Evolutionary conservation across 1,139 yeast species (phyloP), one percentile per base, ranked within the genome.

Genomic region (Pneumocystis wakefieldiae): DNA sequence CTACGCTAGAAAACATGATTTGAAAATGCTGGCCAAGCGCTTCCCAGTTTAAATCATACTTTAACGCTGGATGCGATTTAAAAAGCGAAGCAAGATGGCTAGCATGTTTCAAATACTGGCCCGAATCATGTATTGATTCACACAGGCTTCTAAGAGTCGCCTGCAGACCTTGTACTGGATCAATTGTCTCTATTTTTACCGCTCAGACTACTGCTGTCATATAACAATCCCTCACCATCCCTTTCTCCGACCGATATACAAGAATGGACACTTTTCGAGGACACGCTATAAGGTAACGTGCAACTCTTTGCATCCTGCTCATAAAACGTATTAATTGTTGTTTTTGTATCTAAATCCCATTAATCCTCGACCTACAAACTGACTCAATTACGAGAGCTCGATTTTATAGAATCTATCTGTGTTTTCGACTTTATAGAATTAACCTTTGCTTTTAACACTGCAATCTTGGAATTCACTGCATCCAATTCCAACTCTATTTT

Each of bases 31-130:
- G 35, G 8, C 24, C 17, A 62, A 88, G 81, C 3, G 84, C 82
- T 36, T 83, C 78, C 62, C 88, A 73, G 1, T 82, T 83, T 39
- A 89, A 75, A 65, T 89, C 95, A 61, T 81, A 77, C 70, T 84
- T 82, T 59, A 90, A 76, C 29, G 78, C 76, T 0, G 94, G 89
- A 68, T 85, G 77, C 38, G 79, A 75, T 57, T 76, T 78, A n/a
- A 89, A 74, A 17, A 88, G 70, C 1, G 74, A 70, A 0, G 85
- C 84, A 57, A 89, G 75, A 59, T 80, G 85, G 70, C 88, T 87
- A 1, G 91, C 83, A 64, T 80, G 80, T 29, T 79, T 74, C 1
- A 86, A 78, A 10, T 85, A 75, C 61, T 75, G 76, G 60, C 78
- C 80, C 6, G 81, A 78, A 24, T 81, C 80, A 58, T 73, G 72